phyloP scores from a whole-genome alignment of 2,329 filamentous ascomycete genomes.

The Arthrinium phaeospermum region DNA sequence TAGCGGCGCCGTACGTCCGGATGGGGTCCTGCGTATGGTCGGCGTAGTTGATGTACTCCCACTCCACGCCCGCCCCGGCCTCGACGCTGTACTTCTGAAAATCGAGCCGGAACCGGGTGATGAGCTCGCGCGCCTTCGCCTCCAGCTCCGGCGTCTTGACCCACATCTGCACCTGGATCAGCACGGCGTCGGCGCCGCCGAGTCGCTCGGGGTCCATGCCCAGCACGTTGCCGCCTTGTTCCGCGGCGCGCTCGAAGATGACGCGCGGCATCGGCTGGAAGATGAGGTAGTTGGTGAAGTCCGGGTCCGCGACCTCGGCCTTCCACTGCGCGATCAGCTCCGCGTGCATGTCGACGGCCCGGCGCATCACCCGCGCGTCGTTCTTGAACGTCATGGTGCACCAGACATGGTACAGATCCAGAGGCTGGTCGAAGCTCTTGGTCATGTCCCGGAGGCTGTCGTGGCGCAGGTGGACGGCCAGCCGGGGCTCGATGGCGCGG shows the following conservation, averaged over 20 bases:
- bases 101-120: not conserved
- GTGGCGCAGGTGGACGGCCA: no score
- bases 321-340: conserved; percentile 24
- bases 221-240: conserved; percentile 47
- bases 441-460: no score
- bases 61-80: conserved; percentile 29
- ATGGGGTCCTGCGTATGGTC: conserved; percentile 38
- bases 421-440: not conserved
- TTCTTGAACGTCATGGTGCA: conserved; percentile 28
- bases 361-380: conserved; percentile 25
- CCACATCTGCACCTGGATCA: not conserved
- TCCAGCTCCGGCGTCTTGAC: not conserved
- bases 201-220: conserved; percentile 37
- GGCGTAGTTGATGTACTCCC: conserved; percentile 46
- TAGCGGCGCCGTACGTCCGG: conserved; percentile 41
- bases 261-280: conserved; percentile 33
- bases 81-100: not conserved
- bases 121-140: not conserved
- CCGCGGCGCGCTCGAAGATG: conserved; percentile 39
- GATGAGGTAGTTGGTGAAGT: conserved; percentile 25
- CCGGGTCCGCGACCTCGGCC: conserved; percentile 23
- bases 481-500: no score
- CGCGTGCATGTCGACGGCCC: conserved; percentile 22
- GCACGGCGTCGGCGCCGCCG: not conserved
- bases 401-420: conserved; percentile 23